phyloP scores from a whole-genome alignment of 306 rosid genomes.

The Arachis stenosperma region DNA sequence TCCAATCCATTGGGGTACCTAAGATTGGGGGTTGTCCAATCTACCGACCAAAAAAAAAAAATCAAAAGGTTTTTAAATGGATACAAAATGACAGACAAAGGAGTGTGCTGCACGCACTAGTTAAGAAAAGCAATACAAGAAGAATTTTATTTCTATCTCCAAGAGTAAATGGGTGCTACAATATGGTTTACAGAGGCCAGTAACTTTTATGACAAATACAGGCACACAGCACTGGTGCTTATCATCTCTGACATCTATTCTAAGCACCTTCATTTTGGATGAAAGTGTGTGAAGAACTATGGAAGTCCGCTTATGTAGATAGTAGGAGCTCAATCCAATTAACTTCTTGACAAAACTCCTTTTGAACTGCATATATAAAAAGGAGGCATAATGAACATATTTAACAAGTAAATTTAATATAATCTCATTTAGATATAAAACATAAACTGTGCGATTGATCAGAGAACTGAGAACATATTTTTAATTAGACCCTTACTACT shows the following conservation, averaged over 20 bases:
- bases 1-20: too few species aligned
- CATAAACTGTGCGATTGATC: conserved; percentile 20
- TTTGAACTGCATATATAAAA: conserved; percentile 72
- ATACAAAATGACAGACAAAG: background rate
- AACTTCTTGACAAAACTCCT: conserved; percentile 84
- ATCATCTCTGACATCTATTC: conserved; percentile 1
- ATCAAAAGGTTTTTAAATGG: background rate
- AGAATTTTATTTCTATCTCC: conserved; percentile 10
- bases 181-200: conserved; percentile 29
- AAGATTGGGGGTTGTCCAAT: too few species aligned
- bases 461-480: background rate
- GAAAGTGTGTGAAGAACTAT: conserved; percentile 17
- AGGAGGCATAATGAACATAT: background rate
- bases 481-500: too few species aligned
- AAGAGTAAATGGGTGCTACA: conserved; percentile 5
- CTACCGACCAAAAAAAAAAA: too few species aligned
- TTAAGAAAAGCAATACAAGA: background rate
- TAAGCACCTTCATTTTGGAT: background rate
- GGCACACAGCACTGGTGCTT: background rate
- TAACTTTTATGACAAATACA: conserved; percentile 3
- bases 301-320: conserved; percentile 4
- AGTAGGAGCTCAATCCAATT: conserved; percentile 37
- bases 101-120: background rate
- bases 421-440: conserved; percentile 16
- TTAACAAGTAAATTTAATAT: conserved; percentile 18